Percentiles rank a stretch among this genome's conserved stretches.
Evolutionary conservation across 148 eudicot species (phyloP).

Genomic region (Nyssa sinensis): DNA sequence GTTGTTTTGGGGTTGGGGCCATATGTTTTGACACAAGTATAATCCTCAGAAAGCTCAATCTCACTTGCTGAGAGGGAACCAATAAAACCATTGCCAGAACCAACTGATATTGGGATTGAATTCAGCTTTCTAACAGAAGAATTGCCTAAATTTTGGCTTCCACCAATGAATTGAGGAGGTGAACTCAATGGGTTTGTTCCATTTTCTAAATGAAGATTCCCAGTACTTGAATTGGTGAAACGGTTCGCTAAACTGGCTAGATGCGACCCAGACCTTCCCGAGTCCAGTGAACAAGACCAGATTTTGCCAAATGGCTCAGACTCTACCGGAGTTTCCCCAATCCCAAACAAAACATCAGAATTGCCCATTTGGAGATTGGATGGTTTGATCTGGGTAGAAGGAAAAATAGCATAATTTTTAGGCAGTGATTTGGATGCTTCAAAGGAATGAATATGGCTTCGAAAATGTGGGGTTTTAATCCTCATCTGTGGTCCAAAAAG

Average conservation of each 20-base stretch:
- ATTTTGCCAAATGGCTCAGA: conserved; percentile 36
- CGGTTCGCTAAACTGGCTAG: conserved; percentile 27
- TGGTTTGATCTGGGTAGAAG: conserved; percentile 31
- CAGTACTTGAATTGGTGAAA: conserved; percentile 28
- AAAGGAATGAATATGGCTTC: conserved; percentile 27
- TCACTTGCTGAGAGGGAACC: conserved; percentile 67
- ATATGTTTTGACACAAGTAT: conserved; percentile 80
- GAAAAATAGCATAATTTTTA: conserved; percentile 47
- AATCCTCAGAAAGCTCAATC: conserved; percentile 95
- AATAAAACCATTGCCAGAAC: conserved; percentile 29
- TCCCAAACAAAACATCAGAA: conserved; percentile 64
- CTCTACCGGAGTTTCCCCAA: conserved; percentile 51
- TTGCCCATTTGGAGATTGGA: conserved; percentile 54
- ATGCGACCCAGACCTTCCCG: conserved; percentile 46
- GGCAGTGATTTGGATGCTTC: conserved; percentile 70
- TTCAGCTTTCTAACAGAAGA: conserved; percentile 16
- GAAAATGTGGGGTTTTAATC: conserved; percentile 44
- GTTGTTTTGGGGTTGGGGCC: conserved; percentile 89
- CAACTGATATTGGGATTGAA: conserved; percentile 18
- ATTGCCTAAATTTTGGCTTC: conserved; percentile 27
- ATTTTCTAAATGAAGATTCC: conserved; percentile 34
- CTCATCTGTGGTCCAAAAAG: conserved; percentile 69
- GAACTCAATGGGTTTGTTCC: conserved; percentile 22
- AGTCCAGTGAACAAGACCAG: conserved; percentile 77
- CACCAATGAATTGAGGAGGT: conserved; percentile 11